A percentile compares a stretch with the other conserved stretches of the same genome.
Conservation (phyloP, 2,329 filamentous ascomycete genomes). For the Paramyrothecium roridum region DNA sequence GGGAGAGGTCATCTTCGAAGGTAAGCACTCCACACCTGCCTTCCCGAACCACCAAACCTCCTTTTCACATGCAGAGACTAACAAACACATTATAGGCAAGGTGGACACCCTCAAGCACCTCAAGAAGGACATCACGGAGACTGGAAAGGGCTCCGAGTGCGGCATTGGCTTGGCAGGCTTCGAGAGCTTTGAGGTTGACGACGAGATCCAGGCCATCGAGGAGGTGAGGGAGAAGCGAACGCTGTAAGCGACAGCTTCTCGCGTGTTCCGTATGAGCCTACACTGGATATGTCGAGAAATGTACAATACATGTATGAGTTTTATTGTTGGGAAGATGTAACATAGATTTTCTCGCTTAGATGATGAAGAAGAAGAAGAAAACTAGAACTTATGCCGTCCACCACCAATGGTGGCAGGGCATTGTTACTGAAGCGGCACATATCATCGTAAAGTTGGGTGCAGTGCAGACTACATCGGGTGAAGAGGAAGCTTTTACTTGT, state of each 20-base stretch:
- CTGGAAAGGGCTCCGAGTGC: constrained; percentile 91
- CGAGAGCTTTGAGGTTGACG: constrained; percentile 74
- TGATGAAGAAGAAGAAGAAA: constrained; percentile 12
- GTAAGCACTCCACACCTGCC: constrained; percentile 50
- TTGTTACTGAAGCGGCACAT: no score
- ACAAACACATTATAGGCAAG: constrained; percentile 51
- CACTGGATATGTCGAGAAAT: constrained; percentile 5
- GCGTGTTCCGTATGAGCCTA: not conserved
- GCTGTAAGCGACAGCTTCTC: constrained; percentile 32
- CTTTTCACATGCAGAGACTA: constrained; percentile 6
- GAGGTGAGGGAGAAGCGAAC: constrained; percentile 69
- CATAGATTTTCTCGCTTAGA: constrained; percentile 5
- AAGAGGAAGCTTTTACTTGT: not conserved
- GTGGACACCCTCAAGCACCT: constrained; percentile 82
- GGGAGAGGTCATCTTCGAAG: constrained; percentile 73
- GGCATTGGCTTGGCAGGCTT: constrained; percentile 82
- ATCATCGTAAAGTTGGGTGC: no score
- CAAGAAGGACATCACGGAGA: constrained; percentile 87
- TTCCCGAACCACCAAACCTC: not conserved
- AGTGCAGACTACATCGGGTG: no score
- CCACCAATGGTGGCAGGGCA: no score
- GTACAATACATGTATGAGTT: constrained; percentile 3
- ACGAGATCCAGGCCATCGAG: constrained; percentile 86
- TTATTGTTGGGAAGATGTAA: not conserved
- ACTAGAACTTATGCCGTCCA: not conserved